Evolutionary conservation across 441 rosid genomes (phyloP).

Genomic region (Capsella rubella): DNA sequence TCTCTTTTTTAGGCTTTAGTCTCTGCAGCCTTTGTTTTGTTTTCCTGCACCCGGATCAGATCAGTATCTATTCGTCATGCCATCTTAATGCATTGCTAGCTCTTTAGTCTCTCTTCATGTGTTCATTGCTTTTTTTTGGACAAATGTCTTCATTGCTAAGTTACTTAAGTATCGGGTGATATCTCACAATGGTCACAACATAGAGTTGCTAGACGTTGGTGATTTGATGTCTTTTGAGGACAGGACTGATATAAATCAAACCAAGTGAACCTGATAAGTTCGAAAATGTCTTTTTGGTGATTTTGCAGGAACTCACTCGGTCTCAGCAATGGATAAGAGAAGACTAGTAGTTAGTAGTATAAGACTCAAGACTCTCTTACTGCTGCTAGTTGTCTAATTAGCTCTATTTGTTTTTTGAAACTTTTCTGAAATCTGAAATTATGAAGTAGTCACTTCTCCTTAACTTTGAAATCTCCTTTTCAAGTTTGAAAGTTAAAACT

Average conservation of each 20-base stretch:
- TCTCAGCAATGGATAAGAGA: conserved; percentile 8
- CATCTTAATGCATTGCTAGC: not conserved
- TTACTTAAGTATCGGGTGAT: not conserved
- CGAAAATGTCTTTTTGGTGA: conserved; percentile 1
- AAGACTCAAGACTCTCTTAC: not conserved
- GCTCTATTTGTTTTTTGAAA: not conserved
- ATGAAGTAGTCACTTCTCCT: not conserved
- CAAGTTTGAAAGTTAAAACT: too few species aligned
- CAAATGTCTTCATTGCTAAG: not conserved
- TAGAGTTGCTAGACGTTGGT: conserved; percentile 15
- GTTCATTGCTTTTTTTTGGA: not conserved
- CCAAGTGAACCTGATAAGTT: conserved; percentile 27
- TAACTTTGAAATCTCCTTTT: too few species aligned
- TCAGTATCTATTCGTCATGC: not conserved
- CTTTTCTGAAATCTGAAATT: not conserved
- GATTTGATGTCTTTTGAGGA: conserved; percentile 21
- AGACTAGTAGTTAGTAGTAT: not conserved
- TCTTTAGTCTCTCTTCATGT: not conserved
- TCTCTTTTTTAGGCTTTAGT: not conserved
- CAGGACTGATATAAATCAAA: conserved; percentile 8
- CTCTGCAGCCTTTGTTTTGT: not conserved
- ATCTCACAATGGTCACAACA: conserved; percentile 3
- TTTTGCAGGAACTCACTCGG: conserved; percentile 20
- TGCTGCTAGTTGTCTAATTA: not conserved
- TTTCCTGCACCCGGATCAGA: not conserved